phyloP scores from a whole-genome alignment of 2,329 filamentous ascomycete genomes.

The Botrytis porri region DNA sequence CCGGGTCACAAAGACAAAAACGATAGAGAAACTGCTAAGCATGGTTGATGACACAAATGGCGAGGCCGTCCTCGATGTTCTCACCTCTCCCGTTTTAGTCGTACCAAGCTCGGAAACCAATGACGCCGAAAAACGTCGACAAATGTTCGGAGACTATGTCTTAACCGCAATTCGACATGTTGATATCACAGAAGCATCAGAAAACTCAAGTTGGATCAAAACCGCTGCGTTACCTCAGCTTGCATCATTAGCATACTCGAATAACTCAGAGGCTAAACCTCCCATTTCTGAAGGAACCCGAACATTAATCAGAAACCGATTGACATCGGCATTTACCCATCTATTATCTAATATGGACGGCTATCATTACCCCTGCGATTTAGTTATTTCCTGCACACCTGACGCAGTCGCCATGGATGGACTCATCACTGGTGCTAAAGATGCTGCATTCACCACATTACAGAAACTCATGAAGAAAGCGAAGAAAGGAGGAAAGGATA shows the following conservation, averaged over 20 bases:
- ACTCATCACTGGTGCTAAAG: constrained; percentile 51
- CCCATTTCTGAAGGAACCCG: constrained; percentile 52
- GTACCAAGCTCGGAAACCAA: constrained; percentile 34
- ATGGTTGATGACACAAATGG: constrained; percentile 32
- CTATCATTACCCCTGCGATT: constrained; percentile 43
- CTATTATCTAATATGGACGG: constrained; percentile 54
- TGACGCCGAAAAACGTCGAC: constrained; percentile 35
- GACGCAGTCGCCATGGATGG: constrained; percentile 53
- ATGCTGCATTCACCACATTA: constrained; percentile 52
- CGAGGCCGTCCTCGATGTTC: constrained; percentile 46
- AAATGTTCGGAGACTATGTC: constrained; percentile 37
- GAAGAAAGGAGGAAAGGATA: constrained; percentile 38
- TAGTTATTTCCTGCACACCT: constrained; percentile 31
- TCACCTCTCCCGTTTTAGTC: constrained; percentile 45
- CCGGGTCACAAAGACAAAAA: constrained; percentile 79
- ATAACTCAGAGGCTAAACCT: constrained; percentile 42
- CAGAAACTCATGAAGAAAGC: constrained; percentile 49
- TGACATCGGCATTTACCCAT: constrained; percentile 57
- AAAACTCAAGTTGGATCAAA: constrained; percentile 30
- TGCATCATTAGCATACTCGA: constrained; percentile 54
- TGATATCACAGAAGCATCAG: constrained; percentile 28
- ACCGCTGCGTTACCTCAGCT: constrained; percentile 39
- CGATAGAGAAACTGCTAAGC: constrained; percentile 59
- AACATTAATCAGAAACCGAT: constrained; percentile 53
- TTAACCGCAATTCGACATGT: constrained; percentile 34